Conservation (phyloP, 2,329 filamentous ascomycete species). For the Xylaria sp. region DNA sequence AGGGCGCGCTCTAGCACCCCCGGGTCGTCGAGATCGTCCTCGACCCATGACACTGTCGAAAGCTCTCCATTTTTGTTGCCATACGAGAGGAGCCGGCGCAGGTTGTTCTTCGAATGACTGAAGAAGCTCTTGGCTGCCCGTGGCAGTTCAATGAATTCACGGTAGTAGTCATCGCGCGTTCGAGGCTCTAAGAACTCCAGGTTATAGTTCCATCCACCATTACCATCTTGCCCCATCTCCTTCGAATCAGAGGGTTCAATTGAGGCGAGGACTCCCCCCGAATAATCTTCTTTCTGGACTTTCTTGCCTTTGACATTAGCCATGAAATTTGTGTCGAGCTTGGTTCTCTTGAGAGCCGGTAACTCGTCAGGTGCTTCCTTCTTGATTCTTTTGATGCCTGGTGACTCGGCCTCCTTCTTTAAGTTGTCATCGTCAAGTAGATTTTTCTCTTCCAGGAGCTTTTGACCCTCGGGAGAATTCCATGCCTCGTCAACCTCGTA, state of each 20-base stretch:
- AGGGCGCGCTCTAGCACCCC: conserved; percentile 46
- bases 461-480: conserved; percentile 39
- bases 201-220: conserved; percentile 19
- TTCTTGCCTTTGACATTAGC: neutral
- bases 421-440: conserved; percentile 33
- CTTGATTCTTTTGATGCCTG: neutral
- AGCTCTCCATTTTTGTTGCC: conserved; percentile 8
- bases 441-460: conserved; percentile 39
- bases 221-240: conserved; percentile 12
- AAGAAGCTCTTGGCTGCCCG: conserved; percentile 37
- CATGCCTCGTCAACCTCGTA: conserved; percentile 42
- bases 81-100: conserved; percentile 44
- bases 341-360: neutral
- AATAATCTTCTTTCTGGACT: neutral
- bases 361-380: neutral
- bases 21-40: conserved; percentile 38
- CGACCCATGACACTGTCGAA: conserved; percentile 27
- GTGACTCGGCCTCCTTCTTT: neutral
- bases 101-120: conserved; percentile 44
- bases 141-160: conserved; percentile 43
- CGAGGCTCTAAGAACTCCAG: conserved; percentile 36
- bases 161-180: conserved; percentile 42
- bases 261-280: neutral
- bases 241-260: too few relatives aligned
- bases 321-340: neutral